These are phyloP conservation scores for Solanum hybrid DNA, from an alignment of 305 asterid species.

Conservation along the genomic window DNA sequence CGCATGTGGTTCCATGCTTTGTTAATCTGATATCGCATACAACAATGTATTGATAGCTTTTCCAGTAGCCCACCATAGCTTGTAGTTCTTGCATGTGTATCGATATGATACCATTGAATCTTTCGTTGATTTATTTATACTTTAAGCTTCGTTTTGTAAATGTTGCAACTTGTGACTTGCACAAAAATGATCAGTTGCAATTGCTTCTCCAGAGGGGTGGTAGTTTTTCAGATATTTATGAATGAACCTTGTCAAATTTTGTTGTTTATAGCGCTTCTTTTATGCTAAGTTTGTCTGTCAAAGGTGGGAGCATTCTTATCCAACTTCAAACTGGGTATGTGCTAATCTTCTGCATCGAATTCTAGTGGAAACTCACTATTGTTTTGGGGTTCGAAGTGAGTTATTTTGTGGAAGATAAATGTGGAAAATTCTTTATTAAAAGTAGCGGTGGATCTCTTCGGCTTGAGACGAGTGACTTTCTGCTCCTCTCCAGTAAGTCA, in stretches of 20 bases:
- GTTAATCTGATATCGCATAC: not conserved
- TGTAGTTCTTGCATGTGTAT: not conserved
- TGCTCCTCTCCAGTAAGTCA: not conserved
- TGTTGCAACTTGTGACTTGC: not conserved
- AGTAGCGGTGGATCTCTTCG: not conserved
- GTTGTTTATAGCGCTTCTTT: not conserved
- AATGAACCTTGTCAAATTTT: not conserved
- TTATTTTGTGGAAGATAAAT: not conserved
- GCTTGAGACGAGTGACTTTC: not conserved
- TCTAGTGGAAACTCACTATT: not conserved
- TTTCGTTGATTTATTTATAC: not conserved
- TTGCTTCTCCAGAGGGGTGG: not conserved
- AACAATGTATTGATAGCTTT: constrained; percentile 3
- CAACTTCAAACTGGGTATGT: not conserved
- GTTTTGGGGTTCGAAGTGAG: not conserved
- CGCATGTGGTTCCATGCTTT: constrained; percentile 2
- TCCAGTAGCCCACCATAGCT: not conserved
- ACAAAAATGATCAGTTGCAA: constrained; percentile 2
- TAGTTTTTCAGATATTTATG: not conserved
- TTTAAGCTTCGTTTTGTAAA: not conserved
- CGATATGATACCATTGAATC: not conserved
- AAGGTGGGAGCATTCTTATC: not conserved
- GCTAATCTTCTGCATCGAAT: not conserved
- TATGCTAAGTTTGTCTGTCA: not conserved
- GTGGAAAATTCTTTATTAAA: not conserved